Percentiles rank a stretch among this genome's conserved stretches.
phyloP scores from a whole-genome alignment of 306 rosid genomes.

The Citrullus mucosospermus region DNA sequence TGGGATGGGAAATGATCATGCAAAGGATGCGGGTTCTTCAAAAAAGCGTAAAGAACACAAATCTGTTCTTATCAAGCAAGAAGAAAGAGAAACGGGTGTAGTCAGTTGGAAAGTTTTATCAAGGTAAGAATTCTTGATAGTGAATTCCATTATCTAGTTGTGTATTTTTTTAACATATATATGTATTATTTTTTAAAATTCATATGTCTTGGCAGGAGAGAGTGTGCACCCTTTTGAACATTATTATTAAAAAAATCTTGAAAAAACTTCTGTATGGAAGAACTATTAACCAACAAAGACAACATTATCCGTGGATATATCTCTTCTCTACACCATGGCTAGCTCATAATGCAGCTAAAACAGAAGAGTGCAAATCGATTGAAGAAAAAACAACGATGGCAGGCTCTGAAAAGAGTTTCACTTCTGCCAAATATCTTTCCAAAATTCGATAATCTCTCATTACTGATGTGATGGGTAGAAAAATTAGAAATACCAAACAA shows the following conservation, averaged over 20 bases:
- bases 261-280: not conserved
- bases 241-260: not conserved
- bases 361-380: not conserved
- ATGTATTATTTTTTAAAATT: not conserved
- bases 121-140: slow-evolving; percentile 29
- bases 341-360: not conserved
- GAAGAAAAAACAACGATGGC: not conserved
- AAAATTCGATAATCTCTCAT: not conserved
- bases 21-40: slow-evolving; percentile 24
- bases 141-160: not conserved
- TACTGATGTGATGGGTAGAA: not conserved
- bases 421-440: not conserved
- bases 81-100: slow-evolving; percentile 84
- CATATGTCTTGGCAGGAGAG: not conserved
- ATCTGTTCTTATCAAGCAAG: slow-evolving; percentile 70
- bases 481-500: not conserved
- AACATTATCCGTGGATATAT: not conserved
- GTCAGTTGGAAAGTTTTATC: slow-evolving; percentile 69
- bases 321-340: not conserved
- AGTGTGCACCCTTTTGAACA: not conserved
- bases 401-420: not conserved
- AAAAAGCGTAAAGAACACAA: slow-evolving; percentile 44
- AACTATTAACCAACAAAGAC: not conserved
- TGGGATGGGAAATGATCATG: slow-evolving; percentile 23
- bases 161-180: not conserved